phyloP scores from a whole-genome alignment of 176 grass and related monocot species.

The Avena eriantha region DNA sequence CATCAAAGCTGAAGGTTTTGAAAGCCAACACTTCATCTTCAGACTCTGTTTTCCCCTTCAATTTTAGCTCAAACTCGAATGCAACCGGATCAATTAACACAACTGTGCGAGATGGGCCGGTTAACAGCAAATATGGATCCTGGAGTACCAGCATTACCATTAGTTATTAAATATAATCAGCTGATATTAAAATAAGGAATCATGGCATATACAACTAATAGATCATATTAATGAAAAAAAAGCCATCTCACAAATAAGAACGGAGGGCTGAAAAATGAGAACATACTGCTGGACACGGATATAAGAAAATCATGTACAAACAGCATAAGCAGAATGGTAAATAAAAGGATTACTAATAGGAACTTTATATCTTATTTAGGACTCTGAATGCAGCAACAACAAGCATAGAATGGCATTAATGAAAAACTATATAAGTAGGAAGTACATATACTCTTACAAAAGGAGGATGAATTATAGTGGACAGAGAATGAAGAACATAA shows the following conservation, averaged over 20 bases:
- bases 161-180: background rate
- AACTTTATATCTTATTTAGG: background rate
- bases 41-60: background rate
- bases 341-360: background rate
- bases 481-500: background rate
- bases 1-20: background rate
- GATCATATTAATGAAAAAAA: background rate
- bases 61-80: slow-evolving; percentile 29
- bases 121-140: slow-evolving; percentile 14
- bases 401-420: background rate
- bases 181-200: background rate
- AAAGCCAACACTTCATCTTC: slow-evolving; percentile 34
- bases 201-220: background rate
- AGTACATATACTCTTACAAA: background rate
- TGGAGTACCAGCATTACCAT: background rate
- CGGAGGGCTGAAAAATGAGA: too few species aligned
- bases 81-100: background rate
- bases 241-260: background rate
- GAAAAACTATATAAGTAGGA: too few species aligned
- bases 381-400: background rate
- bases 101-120: slow-evolving; percentile 15
- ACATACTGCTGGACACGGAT: background rate
- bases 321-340: background rate
- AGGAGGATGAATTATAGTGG: background rate
- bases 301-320: background rate